Percentiles rank a stretch among this genome's conserved stretches.
Evolutionary conservation across 2,329 filamentous ascomycete species (phyloP).

Genomic region (Leptographium galeiforme): DNA sequence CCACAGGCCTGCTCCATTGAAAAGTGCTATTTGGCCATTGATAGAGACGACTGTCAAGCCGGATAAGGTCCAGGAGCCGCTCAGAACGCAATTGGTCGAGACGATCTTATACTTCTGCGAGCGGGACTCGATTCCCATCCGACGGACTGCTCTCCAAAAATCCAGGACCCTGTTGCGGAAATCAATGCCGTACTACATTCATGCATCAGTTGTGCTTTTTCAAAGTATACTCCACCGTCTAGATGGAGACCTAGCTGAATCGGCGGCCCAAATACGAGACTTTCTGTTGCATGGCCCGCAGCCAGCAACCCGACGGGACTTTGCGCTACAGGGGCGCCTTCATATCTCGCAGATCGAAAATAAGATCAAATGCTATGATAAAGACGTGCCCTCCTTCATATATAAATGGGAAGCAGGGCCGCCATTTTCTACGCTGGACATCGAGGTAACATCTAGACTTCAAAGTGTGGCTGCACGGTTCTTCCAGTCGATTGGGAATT

Average conservation of each 20-base stretch:
- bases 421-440: neutral
- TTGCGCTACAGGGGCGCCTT: conserved; percentile 1
- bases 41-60: neutral
- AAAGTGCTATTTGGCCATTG: neutral
- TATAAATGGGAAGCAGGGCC: neutral
- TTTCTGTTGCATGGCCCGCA: neutral
- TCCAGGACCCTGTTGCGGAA: neutral
- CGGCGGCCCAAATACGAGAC: neutral
- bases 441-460: neutral
- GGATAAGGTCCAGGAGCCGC: neutral
- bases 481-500: conserved; percentile 4
- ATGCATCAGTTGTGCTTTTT: conserved; percentile 2
- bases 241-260: neutral
- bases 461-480: conserved; percentile 1
- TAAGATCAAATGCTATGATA: conserved; percentile 4
- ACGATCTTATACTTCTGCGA: conserved; percentile 1
- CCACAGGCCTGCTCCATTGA: neutral
- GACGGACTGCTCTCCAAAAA: neutral
- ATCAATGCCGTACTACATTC: conserved; percentile 4
- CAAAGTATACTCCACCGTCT: neutral
- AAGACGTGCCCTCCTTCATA: neutral
- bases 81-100: neutral
- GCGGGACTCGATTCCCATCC: neutral
- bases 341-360: conserved; percentile 5
- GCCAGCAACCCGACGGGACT: neutral